Evolutionary conservation across 2,329 filamentous ascomycete species (phyloP).

Genomic region (Coniochaeta hoffmannii): DNA sequence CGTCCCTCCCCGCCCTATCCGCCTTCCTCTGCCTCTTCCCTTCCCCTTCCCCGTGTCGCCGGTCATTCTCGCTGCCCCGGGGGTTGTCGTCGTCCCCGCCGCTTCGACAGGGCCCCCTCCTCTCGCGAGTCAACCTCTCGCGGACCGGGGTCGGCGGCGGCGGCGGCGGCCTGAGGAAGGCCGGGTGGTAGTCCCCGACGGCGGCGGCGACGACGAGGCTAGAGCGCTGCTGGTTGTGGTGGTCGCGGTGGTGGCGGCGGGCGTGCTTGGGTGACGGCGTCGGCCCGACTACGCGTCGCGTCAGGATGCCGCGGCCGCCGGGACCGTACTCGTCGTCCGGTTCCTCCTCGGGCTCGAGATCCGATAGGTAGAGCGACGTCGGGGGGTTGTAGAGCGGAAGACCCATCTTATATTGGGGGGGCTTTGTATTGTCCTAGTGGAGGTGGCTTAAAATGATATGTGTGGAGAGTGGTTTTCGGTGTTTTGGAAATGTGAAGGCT

Average conservation of each 20-base stretch:
- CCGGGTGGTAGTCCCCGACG: neutral
- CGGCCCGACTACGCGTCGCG: neutral
- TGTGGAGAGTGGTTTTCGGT: too few species aligned
- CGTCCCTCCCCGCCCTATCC: conserved; percentile 22
- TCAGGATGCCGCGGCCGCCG: neutral
- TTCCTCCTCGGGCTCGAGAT: neutral
- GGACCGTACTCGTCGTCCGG: too few species aligned
- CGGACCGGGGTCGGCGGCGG: too few species aligned
- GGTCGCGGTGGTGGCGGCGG: neutral
- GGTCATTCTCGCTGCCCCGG: too few species aligned
- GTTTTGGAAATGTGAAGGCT: too few species aligned
- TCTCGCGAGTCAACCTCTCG: too few species aligned
- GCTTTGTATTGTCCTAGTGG: too few species aligned
- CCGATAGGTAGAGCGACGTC: neutral
- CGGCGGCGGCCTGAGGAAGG: neutral
- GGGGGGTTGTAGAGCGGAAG: neutral
- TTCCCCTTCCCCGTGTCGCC: too few species aligned
- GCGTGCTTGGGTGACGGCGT: neutral
- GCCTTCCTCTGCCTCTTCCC: too few species aligned
- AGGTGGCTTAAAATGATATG: too few species aligned
- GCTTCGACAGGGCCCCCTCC: neutral
- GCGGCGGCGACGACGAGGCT: too few species aligned
- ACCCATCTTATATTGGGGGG: neutral
- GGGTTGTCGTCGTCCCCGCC: neutral
- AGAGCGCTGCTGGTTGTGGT: neutral